These are phyloP conservation scores for Aspergillus haitiensis DNA, from an alignment of 495 filamentous ascomycete species.

Conservation along the genomic window DNA sequence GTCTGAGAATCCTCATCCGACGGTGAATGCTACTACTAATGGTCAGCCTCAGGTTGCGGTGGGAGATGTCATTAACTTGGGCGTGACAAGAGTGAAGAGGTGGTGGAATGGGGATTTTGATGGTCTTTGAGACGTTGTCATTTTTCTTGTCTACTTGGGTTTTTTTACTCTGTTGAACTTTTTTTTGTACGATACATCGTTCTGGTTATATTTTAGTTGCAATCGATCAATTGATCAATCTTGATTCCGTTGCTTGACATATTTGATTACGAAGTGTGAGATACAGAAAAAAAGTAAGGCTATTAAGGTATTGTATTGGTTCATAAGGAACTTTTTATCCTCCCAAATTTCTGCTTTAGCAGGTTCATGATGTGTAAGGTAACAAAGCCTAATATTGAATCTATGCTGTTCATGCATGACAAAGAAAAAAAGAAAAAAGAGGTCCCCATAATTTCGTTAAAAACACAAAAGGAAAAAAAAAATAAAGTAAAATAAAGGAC, in stretches of 20 bases:
- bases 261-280: too few species aligned
- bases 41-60: constrained; percentile 29
- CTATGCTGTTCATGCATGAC: constrained; percentile 47
- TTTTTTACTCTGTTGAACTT: background rate
- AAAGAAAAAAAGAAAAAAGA: constrained; percentile 43
- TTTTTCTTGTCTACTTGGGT: constrained; percentile 1
- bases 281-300: constrained; percentile 1
- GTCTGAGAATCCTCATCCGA: too few species aligned
- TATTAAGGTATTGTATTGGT: constrained; percentile 3
- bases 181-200: too few species aligned
- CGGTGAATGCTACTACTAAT: too few species aligned
- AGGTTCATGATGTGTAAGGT: constrained; percentile 25
- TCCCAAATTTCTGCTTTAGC: constrained; percentile 28
- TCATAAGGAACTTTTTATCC: constrained; percentile 26
- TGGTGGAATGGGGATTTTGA: constrained; percentile 51
- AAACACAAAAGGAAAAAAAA: constrained; percentile 40
- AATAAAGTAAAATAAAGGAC: constrained; percentile 3
- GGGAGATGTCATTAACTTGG: constrained; percentile 32
- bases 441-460: constrained; percentile 51
- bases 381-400: constrained; percentile 37
- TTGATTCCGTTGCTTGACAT: too few species aligned
- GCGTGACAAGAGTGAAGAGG: constrained; percentile 35
- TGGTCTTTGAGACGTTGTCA: constrained; percentile 25
- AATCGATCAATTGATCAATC: too few species aligned
- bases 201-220: too few species aligned